Evolutionary conservation across 257 asterid genomes (phyloP), one percentile per base, ranked within the genome.

Genomic region (Marsdenia floribunda): DNA sequence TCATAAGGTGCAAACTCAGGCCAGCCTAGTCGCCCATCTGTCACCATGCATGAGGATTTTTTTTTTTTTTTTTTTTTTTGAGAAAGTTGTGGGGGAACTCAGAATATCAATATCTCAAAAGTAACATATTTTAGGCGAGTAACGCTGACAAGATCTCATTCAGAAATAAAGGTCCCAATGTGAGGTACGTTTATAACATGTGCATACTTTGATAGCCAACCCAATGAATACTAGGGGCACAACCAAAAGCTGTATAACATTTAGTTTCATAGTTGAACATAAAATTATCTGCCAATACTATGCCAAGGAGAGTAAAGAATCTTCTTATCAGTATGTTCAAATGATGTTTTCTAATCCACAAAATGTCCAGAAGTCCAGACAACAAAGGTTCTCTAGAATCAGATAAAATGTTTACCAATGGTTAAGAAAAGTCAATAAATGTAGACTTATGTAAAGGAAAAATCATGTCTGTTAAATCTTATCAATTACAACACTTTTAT

Each of bases 21-120:
- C 97, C 97, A 92, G 19, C 98, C 98, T 80, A 78, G 86, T 81
- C 97, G 89, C 14, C 98, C 98, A 68, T 94, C 98, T 94, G 85
- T 76, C 24, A 78, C 52, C 74, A 58, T 50, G 33, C 37, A 78
- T n/a, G 22, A 69, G 21, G 37, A 63, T 4, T 63, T 18, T 1
- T 11, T 10, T 24, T 33, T 33, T 61, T 3, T 22, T 11, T 61
- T 15, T 9, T 11, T 12, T 29, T 37, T 18, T 33, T 3, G 14
- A 14, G 9, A 61, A 33, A 38, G 7, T 44, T 44, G 46, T 1
- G 1, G 8, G 33, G 14, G 0, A 2, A 0, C 18, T 9, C 7
- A 21, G 8, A 38, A 7, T 44, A 44, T 44, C 11, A 35, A 47
- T 16, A 37, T 33, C 5, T 63, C 14, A 0, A 33, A 7, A 15